Evolutionary conservation across 2,329 filamentous ascomycete genomes (phyloP).

Genomic region (Ascochyta clinopodiicola): DNA sequence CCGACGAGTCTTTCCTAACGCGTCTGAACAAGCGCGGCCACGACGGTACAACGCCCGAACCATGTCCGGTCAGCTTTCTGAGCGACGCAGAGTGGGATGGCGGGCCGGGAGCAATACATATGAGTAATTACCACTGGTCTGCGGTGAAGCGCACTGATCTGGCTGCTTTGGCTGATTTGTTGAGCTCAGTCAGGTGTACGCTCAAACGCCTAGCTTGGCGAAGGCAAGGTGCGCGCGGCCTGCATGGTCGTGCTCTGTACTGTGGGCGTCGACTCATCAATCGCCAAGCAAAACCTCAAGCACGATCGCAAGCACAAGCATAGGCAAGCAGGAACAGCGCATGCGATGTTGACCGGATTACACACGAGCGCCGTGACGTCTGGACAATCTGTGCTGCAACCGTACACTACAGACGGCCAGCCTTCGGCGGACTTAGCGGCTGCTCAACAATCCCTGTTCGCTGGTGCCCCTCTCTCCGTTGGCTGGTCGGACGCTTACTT

Average conservation of each 20-base stretch:
- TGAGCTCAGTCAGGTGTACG: constrained; percentile 7
- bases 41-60: constrained; percentile 13
- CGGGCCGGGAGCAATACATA: constrained; percentile 17
- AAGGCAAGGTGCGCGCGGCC: not conserved
- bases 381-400: constrained; percentile 6
- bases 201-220: constrained; percentile 8
- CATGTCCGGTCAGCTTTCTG: constrained; percentile 18
- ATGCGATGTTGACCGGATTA: not conserved
- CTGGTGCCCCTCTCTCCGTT: constrained; percentile 19
- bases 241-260: not conserved
- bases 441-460: constrained; percentile 18
- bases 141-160: constrained; percentile 8
- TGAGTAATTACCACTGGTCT: constrained; percentile 20
- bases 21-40: constrained; percentile 7
- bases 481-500: not conserved
- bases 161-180: constrained; percentile 11
- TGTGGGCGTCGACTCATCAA: no score
- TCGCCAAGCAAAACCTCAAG: no score
- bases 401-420: constrained; percentile 19
- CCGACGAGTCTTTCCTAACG: constrained; percentile 12
- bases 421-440: constrained; percentile 20
- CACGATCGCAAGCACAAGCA: not conserved
- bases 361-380: constrained; percentile 8
- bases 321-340: constrained; percentile 1
- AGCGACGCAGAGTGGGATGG: constrained; percentile 21